phyloP scores from a whole-genome alignment of 345 rosid genomes.

The Aurinia saxatilis region DNA sequence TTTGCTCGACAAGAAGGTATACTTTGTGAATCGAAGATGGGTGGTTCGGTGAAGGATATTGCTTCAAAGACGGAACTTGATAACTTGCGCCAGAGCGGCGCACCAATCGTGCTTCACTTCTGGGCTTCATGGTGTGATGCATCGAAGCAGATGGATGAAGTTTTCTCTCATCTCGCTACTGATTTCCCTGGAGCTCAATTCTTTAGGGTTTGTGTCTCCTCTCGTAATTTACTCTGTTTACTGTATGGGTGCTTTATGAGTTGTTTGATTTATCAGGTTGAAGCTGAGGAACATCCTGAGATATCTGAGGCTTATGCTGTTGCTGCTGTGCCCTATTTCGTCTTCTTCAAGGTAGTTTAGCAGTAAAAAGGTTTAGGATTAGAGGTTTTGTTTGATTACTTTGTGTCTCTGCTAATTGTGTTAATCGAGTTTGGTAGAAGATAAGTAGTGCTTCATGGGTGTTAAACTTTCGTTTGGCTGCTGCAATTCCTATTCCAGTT shows the following conservation, averaged over 20 bases:
- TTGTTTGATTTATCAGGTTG: slow-evolving; percentile 48
- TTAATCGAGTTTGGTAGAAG: background rate
- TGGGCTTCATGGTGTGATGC: slow-evolving; percentile 99
- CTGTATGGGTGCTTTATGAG: background rate
- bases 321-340: slow-evolving; percentile 83
- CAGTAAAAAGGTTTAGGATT: background rate
- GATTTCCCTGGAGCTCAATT: slow-evolving; percentile 83
- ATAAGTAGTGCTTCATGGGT: background rate
- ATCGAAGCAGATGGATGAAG: slow-evolving; percentile 99
- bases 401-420: background rate
- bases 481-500: too few relatives aligned
- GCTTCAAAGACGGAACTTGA: slow-evolving; percentile 79
- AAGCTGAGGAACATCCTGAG: slow-evolving; percentile 96
- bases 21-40: slow-evolving; percentile 31
- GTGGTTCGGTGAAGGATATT: slow-evolving; percentile 86
- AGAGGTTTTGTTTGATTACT: background rate
- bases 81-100: slow-evolving; percentile 41
- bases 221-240: background rate
- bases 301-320: slow-evolving; percentile 79
- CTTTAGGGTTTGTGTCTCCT: slow-evolving; percentile 49
- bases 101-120: slow-evolving; percentile 63
- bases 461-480: background rate
- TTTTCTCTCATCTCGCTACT: slow-evolving; percentile 79
- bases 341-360: slow-evolving; percentile 67
- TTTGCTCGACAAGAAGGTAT: background rate